Evolutionary conservation across 169 alveolate species (phyloP), one percentile per base, ranked within the genome.

Genomic region (Theileria sp.): DNA sequence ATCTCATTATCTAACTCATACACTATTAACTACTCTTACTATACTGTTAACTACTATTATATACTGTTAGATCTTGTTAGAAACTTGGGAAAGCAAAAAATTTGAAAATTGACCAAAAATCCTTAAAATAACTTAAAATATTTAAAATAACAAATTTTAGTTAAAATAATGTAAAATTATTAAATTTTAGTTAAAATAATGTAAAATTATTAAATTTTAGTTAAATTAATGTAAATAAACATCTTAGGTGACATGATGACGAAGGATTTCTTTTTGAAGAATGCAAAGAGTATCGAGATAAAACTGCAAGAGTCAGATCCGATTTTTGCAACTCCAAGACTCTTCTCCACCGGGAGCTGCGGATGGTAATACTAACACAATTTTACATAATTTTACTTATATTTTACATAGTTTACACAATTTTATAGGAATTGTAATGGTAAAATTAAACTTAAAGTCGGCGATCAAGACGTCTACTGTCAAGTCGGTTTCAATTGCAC

Each of bases 401-500:
- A 3, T 32, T 32, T 32, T 32, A 32, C 36, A 32, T 32, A 23
- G n/a, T 23, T 21, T 75, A 68, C 3, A 64, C 13, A 64, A 28
- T 64, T 64, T 0, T 19, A 17, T 76, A 89, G 94, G 94, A 79
- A 77, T 73, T 74, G 70, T 54, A 89, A 77, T 84, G 91, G 83
- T 32, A 85, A 86, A 58, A 56, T 85, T 23, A 82, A 75, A 58
- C 77, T 85, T 23, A 66, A 80, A 34, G 91, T 89, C 15, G 92
- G 86, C 19, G 94, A 86, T 13, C 86, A 82, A 65, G 77, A 67
- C 23, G 86, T 89, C 26, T 71, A 86, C 58, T 89, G 94, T 81
- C 94, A 89, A 44, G 90, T 89, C 54, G 89, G 94, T 66, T 75
- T 89, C 36, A 89, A 83, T 74, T 89, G 94, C 77, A 86, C 94